Evolutionary conservation across 2,329 filamentous ascomycete genomes (phyloP).

Genomic region (Phyllosticta citriasiana): DNA sequence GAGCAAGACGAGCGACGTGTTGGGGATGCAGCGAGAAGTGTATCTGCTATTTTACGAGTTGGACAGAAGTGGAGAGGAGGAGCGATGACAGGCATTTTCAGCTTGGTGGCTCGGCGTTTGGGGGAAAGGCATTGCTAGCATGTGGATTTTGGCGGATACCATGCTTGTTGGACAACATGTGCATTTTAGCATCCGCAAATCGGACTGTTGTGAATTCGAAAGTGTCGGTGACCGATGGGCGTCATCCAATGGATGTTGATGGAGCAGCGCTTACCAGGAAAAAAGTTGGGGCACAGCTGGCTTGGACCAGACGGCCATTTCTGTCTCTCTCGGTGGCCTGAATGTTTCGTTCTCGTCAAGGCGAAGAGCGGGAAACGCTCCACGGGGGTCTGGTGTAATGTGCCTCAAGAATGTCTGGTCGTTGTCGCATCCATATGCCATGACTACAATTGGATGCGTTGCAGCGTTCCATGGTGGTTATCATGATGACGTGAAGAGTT

Average conservation of each 20-base stretch:
- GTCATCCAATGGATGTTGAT: neutral
- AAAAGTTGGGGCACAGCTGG: too few species aligned
- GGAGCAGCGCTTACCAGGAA: neutral
- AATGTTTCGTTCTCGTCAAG: too few species aligned
- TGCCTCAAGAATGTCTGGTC: too few species aligned
- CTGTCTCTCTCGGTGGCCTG: too few species aligned
- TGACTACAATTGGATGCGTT: too few species aligned
- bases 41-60: slow-evolving; percentile 95
- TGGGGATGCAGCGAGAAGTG: slow-evolving; percentile 90
- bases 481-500: neutral
- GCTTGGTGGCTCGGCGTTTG: neutral
- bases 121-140: neutral
- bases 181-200: neutral
- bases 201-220: neutral
- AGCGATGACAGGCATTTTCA: neutral
- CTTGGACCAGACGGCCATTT: too few species aligned
- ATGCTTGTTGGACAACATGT: neutral
- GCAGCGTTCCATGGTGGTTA: neutral
- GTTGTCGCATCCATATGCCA: too few species aligned
- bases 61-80: slow-evolving; percentile 32
- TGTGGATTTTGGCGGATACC: neutral
- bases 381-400: too few species aligned
- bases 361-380: too few species aligned
- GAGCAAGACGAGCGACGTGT: slow-evolving; percentile 80
- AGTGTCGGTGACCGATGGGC: neutral